A percentile compares a stretch with the other conserved stretches of the same genome.
Conservation (phyloP, 305 asterid species). For the Solanum hybrid region DNA sequence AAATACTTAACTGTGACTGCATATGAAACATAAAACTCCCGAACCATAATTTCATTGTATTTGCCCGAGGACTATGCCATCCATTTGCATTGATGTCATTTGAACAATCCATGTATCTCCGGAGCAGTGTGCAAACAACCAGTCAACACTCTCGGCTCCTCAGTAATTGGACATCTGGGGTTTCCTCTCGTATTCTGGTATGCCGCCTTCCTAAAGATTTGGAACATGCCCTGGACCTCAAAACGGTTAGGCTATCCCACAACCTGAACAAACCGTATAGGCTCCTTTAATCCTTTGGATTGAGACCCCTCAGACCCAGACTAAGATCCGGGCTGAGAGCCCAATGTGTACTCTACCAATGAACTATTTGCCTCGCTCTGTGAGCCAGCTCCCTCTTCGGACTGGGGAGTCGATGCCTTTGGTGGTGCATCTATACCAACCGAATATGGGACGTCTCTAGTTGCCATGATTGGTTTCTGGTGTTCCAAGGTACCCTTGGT, state of each 20-base stretch:
- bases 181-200: background rate
- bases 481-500: background rate
- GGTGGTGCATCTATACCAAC: background rate
- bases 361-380: background rate
- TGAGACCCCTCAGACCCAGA: background rate
- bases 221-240: background rate
- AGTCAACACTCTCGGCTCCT: background rate
- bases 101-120: background rate
- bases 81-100: background rate
- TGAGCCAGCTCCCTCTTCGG: background rate
- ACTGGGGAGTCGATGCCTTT: background rate
- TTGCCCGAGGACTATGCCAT: background rate
- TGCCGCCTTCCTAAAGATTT: too few relatives aligned
- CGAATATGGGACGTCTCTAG: background rate
- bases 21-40: background rate
- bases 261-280: background rate
- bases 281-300: too few relatives aligned
- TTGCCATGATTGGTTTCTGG: background rate
- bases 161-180: background rate
- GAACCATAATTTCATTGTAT: background rate
- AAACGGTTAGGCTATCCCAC: background rate
- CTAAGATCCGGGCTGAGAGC: background rate
- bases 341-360: background rate
- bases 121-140: background rate
- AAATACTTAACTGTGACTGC: background rate